Base-by-base conservation (phyloP, 768 basidiomycete genomes). In the Leccinum obscurum region DNA sequence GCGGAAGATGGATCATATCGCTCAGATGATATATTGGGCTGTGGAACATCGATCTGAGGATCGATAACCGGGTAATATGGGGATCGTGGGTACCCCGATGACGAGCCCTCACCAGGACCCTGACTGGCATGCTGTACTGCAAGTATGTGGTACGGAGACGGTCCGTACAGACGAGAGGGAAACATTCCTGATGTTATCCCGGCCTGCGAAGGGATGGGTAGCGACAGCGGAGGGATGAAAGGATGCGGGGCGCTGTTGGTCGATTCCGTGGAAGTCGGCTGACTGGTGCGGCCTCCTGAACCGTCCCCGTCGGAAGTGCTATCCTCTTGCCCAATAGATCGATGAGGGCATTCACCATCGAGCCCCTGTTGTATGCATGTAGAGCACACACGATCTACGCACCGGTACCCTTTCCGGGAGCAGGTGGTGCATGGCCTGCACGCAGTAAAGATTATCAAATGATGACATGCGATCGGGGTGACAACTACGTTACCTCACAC, bases 371-470 rank as follows among this genome's bases (percentile, higher is more conserved):
- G 76, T 17, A 70, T 67, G 66, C 83, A 85, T 34, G 71, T 57
- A 56, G 75, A 68, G 66, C 83, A 83, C 48, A 78, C 75, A 49
- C 80, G 78, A 60, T 85, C 81, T 55, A 83, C 61, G 61, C 84
- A 85, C 56, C 83, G 78, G 59, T 78, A 79, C 24, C 80, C 77
- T 70, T 84, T 84, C 41, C 80, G 79, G 59, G 70, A 67, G 68
- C 84, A 85, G 20, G 80, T 75, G 22, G 73, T 60, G 65, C 84
- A 85, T 53, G 84, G 83, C 64, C 84, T 84, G 60, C 49, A 56
- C 58, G 58, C 52, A 61, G 59, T 52, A 53, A 37, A 55, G 26
- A 52, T 64, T 8, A 52, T 59, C 46, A 37, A 52, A 60, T 46
- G 30, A 44, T 44, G 34, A 60, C 9, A 59, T 37, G 51, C 37